A percentile compares a stretch with the other conserved stretches of the same genome.
Evolutionary conservation across 192 early-diverging fungal genomes (phyloP).

Genomic region (Podila clonocystis): DNA sequence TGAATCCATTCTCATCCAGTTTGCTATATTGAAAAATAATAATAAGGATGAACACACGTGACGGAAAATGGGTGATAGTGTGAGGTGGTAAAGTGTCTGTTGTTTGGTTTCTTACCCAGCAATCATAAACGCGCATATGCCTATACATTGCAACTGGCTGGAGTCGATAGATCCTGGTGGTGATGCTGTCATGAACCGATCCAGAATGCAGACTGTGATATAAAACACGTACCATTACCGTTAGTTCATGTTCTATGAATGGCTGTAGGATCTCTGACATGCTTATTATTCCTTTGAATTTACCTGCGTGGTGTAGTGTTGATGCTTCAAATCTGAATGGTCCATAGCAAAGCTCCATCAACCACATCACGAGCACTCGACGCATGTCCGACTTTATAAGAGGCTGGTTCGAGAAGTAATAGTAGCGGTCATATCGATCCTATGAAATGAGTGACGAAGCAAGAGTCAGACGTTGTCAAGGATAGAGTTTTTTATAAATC

Average conservation of each 20-base stretch:
- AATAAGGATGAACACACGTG: background rate
- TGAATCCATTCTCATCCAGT: slow-evolving; percentile 28
- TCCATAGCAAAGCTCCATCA: slow-evolving; percentile 28
- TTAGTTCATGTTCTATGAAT: background rate
- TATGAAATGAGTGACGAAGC: background rate
- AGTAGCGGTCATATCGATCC: slow-evolving; percentile 32
- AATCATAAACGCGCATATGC: slow-evolving; percentile 38
- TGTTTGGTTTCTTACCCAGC: slow-evolving; percentile 24
- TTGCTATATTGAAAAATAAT: slow-evolving; percentile 15
- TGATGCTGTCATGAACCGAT: slow-evolving; percentile 19
- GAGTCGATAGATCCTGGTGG: background rate
- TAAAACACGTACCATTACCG: background rate
- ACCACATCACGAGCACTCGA: slow-evolving; percentile 20
- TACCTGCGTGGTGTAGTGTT: slow-evolving; percentile 37
- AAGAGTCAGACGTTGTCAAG: background rate
- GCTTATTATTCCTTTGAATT: background rate
- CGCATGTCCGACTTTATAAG: slow-evolving; percentile 2
- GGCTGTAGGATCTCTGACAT: too few relatives aligned
- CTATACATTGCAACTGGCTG: slow-evolving; percentile 21
- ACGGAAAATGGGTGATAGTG: background rate
- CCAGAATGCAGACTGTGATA: slow-evolving; percentile 25
- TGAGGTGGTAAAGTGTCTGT: background rate
- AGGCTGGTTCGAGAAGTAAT: slow-evolving; percentile 14
- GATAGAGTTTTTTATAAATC: background rate
- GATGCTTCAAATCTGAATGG: slow-evolving; percentile 3